Evolutionary conservation across 345 rosid species (phyloP).

Genomic region (Linum trigynum): DNA sequence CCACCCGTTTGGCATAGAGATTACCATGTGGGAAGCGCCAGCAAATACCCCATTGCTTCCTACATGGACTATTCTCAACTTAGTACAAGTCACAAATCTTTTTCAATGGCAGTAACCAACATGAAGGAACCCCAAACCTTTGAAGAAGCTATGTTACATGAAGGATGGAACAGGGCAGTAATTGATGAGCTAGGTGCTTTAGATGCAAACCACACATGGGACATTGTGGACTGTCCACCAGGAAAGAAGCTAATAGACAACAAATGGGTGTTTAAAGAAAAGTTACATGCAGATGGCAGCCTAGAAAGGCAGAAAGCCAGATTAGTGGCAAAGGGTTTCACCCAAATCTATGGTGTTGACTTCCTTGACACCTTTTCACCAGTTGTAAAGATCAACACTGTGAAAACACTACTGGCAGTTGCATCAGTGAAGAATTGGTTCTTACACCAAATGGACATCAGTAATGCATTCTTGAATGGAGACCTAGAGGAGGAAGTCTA

Average conservation of each 20-base stretch:
- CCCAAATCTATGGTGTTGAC: not conserved
- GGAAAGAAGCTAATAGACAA: not conserved
- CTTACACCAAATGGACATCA: not conserved
- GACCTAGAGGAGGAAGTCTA: not conserved
- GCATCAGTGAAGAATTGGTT: not conserved
- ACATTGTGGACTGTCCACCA: not conserved
- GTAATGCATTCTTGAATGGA: not conserved
- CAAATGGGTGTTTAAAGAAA: not conserved
- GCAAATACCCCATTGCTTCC: too few relatives aligned
- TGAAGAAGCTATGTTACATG: not conserved
- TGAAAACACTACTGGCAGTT: not conserved
- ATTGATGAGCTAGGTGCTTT: not conserved
- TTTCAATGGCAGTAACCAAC: not conserved
- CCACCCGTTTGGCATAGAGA: too few relatives aligned
- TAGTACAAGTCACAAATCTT: not conserved
- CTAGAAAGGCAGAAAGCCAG: not conserved
- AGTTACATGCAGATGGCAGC: not conserved
- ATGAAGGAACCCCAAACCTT: not conserved
- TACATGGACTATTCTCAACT: not conserved
- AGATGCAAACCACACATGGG: not conserved
- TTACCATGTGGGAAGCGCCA: too few relatives aligned
- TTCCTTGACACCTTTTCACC: not conserved
- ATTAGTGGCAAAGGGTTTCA: not conserved
- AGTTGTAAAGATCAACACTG: not conserved
- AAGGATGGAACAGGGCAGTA: not conserved